Conservation (phyloP, 2,329 filamentous ascomycete genomes). For the Microascus cirrosus region DNA sequence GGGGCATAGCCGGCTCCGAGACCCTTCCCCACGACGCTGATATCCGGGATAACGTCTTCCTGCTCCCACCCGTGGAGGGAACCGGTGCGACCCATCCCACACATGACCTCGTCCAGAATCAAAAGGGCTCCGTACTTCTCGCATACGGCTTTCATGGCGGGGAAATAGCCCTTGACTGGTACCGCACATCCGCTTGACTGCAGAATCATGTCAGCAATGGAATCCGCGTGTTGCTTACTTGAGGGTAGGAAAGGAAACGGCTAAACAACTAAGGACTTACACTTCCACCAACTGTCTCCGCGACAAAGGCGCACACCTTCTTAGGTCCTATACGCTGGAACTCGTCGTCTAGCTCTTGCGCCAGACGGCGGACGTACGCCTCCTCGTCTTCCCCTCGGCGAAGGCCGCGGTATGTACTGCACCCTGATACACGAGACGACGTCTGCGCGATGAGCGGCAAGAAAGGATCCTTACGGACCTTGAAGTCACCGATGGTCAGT, state of each 20-base stretch:
- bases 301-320: constrained; percentile 54
- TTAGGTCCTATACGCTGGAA: constrained; percentile 53
- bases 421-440: too few species aligned
- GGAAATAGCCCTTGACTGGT: constrained; percentile 56
- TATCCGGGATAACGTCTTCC: constrained; percentile 47
- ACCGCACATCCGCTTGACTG: constrained; percentile 57
- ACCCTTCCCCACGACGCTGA: constrained; percentile 57
- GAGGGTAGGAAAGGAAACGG: background rate
- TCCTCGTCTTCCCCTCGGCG: constrained; percentile 45
- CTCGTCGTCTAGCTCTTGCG: constrained; percentile 54
- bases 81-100: constrained; percentile 49
- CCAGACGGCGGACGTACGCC: constrained; percentile 49
- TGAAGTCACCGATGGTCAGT: too few species aligned
- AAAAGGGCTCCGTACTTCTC: constrained; percentile 60
- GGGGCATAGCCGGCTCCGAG: constrained; percentile 53
- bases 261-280: constrained; percentile 21
- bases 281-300: background rate
- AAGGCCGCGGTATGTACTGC: too few species aligned
- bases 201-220: too few species aligned
- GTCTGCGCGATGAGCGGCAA: too few species aligned
- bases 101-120: constrained; percentile 74
- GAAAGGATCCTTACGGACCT: too few species aligned
- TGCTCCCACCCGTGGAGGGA: constrained; percentile 52
- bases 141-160: constrained; percentile 57
- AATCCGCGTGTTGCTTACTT: too few species aligned